phyloP scores from a whole-genome alignment of 192 early-diverging fungal species.

The Piromyces finnis region DNA sequence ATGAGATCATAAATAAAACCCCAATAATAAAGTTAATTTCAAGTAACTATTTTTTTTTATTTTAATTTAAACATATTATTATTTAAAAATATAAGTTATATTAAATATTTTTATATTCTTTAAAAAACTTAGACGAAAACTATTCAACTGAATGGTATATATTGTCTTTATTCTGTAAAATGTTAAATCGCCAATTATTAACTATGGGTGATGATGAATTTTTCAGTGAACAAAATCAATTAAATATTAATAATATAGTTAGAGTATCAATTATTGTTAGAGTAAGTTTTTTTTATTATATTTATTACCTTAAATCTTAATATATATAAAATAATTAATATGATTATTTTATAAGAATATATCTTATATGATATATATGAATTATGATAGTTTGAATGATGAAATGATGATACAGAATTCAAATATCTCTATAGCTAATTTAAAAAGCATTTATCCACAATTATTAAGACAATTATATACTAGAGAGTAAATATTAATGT shows the following conservation, averaged over 20 bases:
- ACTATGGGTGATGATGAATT: slow-evolving; percentile 81
- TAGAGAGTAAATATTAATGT: not conserved
- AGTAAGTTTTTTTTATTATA: slow-evolving; percentile 14
- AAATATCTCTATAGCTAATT: not conserved
- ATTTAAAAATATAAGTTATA: too few species aligned
- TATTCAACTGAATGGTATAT: slow-evolving; percentile 30
- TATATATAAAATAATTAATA: too few species aligned
- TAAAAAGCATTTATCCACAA: not conserved
- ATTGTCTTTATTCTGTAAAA: slow-evolving; percentile 51
- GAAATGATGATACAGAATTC: not conserved
- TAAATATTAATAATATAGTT: slow-evolving; percentile 29
- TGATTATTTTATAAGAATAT: too few species aligned
- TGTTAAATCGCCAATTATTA: slow-evolving; percentile 48
- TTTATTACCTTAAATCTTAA: too few species aligned
- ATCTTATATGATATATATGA: not conserved
- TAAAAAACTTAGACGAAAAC: slow-evolving; percentile 7
- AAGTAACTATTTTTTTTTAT: not conserved
- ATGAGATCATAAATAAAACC: not conserved
- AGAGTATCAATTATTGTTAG: slow-evolving; percentile 24
- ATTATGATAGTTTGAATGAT: not conserved
- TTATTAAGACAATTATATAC: not conserved
- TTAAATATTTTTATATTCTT: not conserved
- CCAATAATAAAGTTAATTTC: not conserved
- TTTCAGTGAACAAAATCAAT: slow-evolving; percentile 33
- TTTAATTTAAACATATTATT: too few species aligned